phyloP scores from a whole-genome alignment of 352 stramenopile genomes.

The Phytophthora sansomeana region DNA sequence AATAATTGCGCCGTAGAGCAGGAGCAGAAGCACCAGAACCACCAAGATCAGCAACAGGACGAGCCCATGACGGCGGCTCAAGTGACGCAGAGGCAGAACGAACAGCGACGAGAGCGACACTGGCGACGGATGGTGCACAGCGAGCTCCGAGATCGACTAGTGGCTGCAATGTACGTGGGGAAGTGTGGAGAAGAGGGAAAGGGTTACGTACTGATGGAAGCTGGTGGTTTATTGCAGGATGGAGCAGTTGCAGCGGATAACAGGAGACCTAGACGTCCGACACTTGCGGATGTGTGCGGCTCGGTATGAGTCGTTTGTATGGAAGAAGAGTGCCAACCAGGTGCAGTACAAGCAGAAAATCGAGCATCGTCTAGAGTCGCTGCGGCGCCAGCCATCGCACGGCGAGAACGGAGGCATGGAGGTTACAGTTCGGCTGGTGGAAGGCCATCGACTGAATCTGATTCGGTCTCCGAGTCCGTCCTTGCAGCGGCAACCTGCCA shows the following conservation, averaged over 20 bases:
- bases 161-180: conserved; percentile 44
- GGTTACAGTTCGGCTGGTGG: conserved; percentile 29
- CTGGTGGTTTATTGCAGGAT: conserved; percentile 39
- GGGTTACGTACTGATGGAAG: conserved; percentile 3
- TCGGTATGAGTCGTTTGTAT: conserved; percentile 76
- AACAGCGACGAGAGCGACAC: conserved; percentile 42
- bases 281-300: conserved; percentile 69
- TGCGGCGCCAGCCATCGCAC: conserved; percentile 61
- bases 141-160: conserved; percentile 43
- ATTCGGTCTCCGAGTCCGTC: conserved; percentile 21
- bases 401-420: conserved; percentile 35
- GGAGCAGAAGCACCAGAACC: conserved; percentile 16
- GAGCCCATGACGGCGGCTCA: conserved; percentile 30
- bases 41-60: conserved; percentile 11
- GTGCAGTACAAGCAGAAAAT: conserved; percentile 79
- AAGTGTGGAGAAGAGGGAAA: not conserved
- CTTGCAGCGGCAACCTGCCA: conserved; percentile 16
- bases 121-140: conserved; percentile 46
- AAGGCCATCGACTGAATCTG: conserved; percentile 38
- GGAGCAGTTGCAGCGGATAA: conserved; percentile 70
- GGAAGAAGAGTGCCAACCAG: conserved; percentile 72
- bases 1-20: not conserved
- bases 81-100: conserved; percentile 41
- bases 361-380: conserved; percentile 68
- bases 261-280: conserved; percentile 54